Evolutionary conservation across 129 eudicot species (phyloP).

Genomic region (Dittrichia graveolens): DNA sequence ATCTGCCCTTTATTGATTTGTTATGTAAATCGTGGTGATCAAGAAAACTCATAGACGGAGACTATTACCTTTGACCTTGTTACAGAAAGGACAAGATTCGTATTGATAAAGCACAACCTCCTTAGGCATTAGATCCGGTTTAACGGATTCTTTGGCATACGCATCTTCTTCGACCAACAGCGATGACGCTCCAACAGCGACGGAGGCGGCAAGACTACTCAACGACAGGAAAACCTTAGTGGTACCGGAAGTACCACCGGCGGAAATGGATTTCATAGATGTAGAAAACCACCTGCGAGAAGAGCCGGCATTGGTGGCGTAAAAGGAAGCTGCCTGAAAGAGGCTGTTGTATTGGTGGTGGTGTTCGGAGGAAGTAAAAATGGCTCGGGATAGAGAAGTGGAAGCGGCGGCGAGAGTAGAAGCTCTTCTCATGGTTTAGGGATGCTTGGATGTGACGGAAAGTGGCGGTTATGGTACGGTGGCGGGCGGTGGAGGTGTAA

Average conservation of each 20-base stretch:
- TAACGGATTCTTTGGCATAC: constrained; percentile 47
- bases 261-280: constrained; percentile 23
- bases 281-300: constrained; percentile 53
- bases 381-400: constrained; percentile 43
- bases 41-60: neutral
- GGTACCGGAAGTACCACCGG: constrained; percentile 2
- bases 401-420: constrained; percentile 45
- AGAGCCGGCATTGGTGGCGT: constrained; percentile 39
- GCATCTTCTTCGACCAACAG: constrained; percentile 40
- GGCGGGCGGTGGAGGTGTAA: neutral
- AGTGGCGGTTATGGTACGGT: neutral
- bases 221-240: constrained; percentile 25
- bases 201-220: constrained; percentile 39
- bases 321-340: constrained; percentile 45
- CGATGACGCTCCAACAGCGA: constrained; percentile 37
- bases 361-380: constrained; percentile 39
- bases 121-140: constrained; percentile 39
- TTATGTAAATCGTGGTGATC: constrained; percentile 11
- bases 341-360: constrained; percentile 31
- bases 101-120: constrained; percentile 67
- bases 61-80: constrained; percentile 64
- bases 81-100: constrained; percentile 76
- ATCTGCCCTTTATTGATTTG: neutral
- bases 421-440: constrained; percentile 46
- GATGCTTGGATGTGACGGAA: neutral